Base-by-base conservation (phyloP, 768 basidiomycete species). In the Sistotremastrum niveocremeum region DNA sequence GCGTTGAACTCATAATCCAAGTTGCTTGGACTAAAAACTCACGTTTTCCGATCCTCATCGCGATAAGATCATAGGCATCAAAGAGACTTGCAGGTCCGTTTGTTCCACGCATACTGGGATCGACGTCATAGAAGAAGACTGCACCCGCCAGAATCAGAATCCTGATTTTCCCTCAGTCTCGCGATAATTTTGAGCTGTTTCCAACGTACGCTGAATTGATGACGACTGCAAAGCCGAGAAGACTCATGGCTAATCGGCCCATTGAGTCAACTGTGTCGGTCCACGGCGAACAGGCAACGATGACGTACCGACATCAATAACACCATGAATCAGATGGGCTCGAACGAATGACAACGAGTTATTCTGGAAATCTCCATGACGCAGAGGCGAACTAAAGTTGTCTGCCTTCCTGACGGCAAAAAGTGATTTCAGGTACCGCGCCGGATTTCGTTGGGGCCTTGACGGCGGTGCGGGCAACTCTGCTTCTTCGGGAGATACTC, bases 151-250 rank as follows among this genome's bases (percentile, higher is more conserved):
- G 65, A 37, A 90, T 81, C 36, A 93, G 66, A 50, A 94, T 90
- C 49, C 84, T 86, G 51, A 49, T 34, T 40, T 29, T 51, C 51
- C 34, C 46, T 39, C 12, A 46, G 33, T 4, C 38, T 30, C 28
- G 39, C 34, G n/a, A 33, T 4, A 34, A 38, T 38, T 11, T 43
- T 35, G 50, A 49, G 44, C 49, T 33, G 37, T 35, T n/a, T 51
- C 54, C 2, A 49, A 63, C 77, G 46, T 52, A 83, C 84, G 84
- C 58, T 5, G 87, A 76, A 60, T 97, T 97, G 60, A 94, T 90
- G 30, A 87, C 64, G 11, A 94, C 77, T 0, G 93, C 91, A 56
- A 94, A 79, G 0, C 85, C 83, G 32, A 94, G 67, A 37, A 97
- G 63, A 3, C 62, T 63, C 4, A 60, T 45, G 3, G 37, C 42